Conservation (phyloP, 352 stramenopile species). For the Thalassiosira hispida region DNA sequence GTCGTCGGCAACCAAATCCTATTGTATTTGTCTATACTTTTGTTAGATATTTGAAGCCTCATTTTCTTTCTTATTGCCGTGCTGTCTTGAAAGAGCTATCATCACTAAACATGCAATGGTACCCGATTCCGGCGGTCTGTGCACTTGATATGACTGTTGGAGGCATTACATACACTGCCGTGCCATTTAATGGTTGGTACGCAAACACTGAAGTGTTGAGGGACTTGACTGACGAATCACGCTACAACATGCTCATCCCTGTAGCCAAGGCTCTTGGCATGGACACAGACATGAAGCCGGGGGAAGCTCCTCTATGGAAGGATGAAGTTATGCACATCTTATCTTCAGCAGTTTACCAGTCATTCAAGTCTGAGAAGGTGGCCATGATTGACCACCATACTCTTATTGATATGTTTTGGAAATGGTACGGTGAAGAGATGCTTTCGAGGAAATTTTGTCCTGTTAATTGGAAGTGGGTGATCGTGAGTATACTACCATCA, state of each 20-base stretch:
- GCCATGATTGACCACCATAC: constrained; percentile 47
- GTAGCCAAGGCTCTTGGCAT: constrained; percentile 39
- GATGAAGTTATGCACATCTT: constrained; percentile 46
- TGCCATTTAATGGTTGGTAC: constrained; percentile 61
- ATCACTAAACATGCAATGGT: constrained; percentile 39
- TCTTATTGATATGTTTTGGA: constrained; percentile 49
- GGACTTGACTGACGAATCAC: constrained; percentile 28
- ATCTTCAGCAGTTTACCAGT: constrained; percentile 39
- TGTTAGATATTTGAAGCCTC: neutral
- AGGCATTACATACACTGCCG: constrained; percentile 43
- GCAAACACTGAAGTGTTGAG: constrained; percentile 47
- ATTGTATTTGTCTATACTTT: neutral
- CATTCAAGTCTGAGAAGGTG: constrained; percentile 39
- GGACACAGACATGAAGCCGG: constrained; percentile 37
- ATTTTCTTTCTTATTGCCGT: neutral
- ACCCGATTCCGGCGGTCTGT: constrained; percentile 48
- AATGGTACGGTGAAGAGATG: constrained; percentile 44
- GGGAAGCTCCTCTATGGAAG: constrained; percentile 41
- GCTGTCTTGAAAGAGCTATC: constrained; percentile 9
- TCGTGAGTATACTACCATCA: constrained; percentile 25
- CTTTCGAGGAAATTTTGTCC: constrained; percentile 33
- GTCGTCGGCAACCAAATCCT: too few species aligned
- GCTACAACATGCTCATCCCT: constrained; percentile 49
- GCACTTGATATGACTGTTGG: constrained; percentile 43
- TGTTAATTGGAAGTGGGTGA: constrained; percentile 59